Evolutionary conservation across 805 yeast genomes (phyloP).

Genomic region (Candida yuanshanica): DNA sequence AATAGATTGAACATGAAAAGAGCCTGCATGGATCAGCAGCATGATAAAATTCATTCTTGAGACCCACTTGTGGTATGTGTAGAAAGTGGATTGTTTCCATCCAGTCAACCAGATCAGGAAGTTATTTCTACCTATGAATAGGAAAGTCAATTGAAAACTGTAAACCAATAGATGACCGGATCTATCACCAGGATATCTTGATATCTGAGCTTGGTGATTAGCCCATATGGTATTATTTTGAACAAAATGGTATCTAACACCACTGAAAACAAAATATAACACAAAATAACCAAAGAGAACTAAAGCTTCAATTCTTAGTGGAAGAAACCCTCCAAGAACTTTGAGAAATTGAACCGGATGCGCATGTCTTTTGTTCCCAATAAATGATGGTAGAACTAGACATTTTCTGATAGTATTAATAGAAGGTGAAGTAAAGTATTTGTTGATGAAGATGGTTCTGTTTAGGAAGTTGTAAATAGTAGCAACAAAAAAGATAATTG

Average conservation of each 20-base stretch:
- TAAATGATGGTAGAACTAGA: constrained; percentile 13
- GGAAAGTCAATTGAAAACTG: constrained; percentile 45
- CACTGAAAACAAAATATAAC: constrained; percentile 9
- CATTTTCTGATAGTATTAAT: constrained; percentile 13
- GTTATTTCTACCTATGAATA: constrained; percentile 72
- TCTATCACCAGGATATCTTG: constrained; percentile 25
- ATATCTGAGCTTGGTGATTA: constrained; percentile 11
- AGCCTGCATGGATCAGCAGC: constrained; percentile 16
- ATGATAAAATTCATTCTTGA: constrained; percentile 38
- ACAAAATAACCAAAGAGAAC: constrained; percentile 30
- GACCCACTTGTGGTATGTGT: constrained; percentile 61
- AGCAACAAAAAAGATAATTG: constrained; percentile 35
- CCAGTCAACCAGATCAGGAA: constrained; percentile 58
- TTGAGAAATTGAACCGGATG: constrained; percentile 13
- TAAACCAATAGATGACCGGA: constrained; percentile 23
- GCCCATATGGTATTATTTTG: constrained; percentile 17
- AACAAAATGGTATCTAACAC: constrained; percentile 16
- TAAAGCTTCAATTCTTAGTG: constrained; percentile 23
- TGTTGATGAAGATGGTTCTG: constrained; percentile 13
- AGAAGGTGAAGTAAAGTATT: constrained; percentile 11
- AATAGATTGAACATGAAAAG: constrained; percentile 19
- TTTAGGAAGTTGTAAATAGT: constrained; percentile 25
- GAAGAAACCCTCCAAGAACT: constrained; percentile 18
- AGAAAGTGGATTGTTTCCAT: constrained; percentile 58
- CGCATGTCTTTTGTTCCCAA: constrained; percentile 15